Evolutionary conservation across 1,284 basidiomycete genomes (phyloP), one percentile per base, ranked within the genome.

Genomic region (Ceratobasidium sp.): DNA sequence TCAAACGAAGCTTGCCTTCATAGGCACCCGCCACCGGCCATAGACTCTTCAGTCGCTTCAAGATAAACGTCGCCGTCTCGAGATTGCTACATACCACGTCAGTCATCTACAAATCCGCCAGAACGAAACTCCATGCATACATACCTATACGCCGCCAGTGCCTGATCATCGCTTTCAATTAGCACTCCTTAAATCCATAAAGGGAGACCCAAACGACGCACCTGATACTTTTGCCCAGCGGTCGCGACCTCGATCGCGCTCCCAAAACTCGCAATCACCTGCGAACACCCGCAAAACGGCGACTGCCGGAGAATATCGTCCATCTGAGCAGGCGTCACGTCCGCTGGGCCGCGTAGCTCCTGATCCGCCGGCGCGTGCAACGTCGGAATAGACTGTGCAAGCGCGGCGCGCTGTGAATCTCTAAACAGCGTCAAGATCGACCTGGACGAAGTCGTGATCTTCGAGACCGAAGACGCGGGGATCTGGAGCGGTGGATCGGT

Each of bases 221-320:
- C 68, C 56, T 73, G 68, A 49, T 73, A 77, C 37, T 75, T 77
- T 63, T 64, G 61, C 1, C 60, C 54, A 3, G 76, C 76, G 2
- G 76, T 77, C 37, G 76, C 76, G 17, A 77, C 76, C 56, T 77
- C 76, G 31, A 77, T 61, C 13, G 76, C 76, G 23, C 66, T 68
- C 11, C 76, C 76, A 64, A 77, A 77, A 31, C 71, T 63, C 7
- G 76, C 76, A 39, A 77, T 68, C 26, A 77, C 71, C 45, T 77
- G 76, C n/a, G 69, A 74, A 49, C 76, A 77, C 3, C 76, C 76
- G 60, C 76, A 77, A 53, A 77, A 77, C 45, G 76, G 76, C 23
- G 73, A 75, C 33, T 75, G 76, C 23, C 76, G 60, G 26, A 77
- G 61, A 23, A 77, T 77, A 39, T 77, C 76, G 47, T 77, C 76